Conservation (phyloP, 2,329 filamentous ascomycete genomes). For the Cadophora sp. region DNA sequence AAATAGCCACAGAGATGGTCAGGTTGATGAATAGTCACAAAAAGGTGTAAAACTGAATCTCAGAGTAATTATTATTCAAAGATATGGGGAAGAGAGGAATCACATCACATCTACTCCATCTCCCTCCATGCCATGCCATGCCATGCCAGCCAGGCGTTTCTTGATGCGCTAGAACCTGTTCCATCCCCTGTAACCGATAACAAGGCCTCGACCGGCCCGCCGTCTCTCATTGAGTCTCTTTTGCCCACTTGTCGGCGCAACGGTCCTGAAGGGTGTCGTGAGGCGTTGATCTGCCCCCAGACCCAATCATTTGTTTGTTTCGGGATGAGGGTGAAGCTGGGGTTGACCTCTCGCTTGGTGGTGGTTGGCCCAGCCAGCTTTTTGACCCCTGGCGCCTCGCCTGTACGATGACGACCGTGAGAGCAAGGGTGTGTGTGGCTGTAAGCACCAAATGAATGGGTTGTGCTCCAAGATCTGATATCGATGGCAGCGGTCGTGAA, state of each 20-base stretch:
- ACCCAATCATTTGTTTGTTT: conserved; percentile 14
- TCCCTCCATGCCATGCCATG: not conserved
- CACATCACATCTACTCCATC: not conserved
- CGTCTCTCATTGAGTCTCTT: not conserved
- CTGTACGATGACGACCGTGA: conserved; percentile 25
- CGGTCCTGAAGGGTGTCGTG: conserved; percentile 1
- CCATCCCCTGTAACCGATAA: not conserved
- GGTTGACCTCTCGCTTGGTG: conserved; percentile 1
- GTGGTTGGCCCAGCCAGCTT: conserved; percentile 23
- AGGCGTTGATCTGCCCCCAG: conserved; percentile 7
- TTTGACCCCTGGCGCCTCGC: conserved; percentile 23
- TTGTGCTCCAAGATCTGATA: conserved; percentile 16
- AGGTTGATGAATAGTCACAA: not conserved
- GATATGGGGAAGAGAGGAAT: not conserved
- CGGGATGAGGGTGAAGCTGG: conserved; percentile 16
- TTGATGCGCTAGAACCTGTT: conserved; percentile 8
- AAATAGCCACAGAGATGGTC: not conserved
- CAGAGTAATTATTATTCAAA: not conserved
- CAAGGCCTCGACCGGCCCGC: not conserved
- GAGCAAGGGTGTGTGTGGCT: not conserved
- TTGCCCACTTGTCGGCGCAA: not conserved
- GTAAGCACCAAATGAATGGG: conserved; percentile 7
- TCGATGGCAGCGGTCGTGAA: not conserved
- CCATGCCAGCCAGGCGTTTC: conserved; percentile 7
- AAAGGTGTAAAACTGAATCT: not conserved